These are phyloP conservation scores for Solanum raphanifolium DNA, from an alignment of 257 asterid species.

Conservation along the genomic window DNA sequence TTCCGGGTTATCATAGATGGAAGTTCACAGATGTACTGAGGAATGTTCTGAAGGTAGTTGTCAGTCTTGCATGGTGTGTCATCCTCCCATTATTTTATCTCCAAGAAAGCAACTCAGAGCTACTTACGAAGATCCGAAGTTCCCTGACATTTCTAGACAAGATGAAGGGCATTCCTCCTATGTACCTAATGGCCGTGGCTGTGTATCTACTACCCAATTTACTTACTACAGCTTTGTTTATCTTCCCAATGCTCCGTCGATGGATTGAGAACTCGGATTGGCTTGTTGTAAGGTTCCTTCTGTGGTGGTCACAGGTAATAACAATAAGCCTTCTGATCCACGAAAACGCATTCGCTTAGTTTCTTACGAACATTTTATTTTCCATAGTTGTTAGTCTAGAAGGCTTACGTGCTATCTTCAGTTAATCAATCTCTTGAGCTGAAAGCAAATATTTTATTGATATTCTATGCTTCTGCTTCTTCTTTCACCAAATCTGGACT, in stretches of 20 bases:
- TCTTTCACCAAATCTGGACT: background rate
- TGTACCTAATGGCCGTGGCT: constrained; percentile 69
- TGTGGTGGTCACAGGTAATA: constrained; percentile 98
- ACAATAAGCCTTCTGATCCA: background rate
- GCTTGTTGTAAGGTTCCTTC: constrained; percentile 74
- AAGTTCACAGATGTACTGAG: constrained; percentile 65
- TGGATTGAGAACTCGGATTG: constrained; percentile 95
- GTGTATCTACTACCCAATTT: constrained; percentile 74
- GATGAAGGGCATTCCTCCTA: constrained; percentile 78
- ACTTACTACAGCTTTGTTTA: constrained; percentile 56
- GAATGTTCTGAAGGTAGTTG: constrained; percentile 62
- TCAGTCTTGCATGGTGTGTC: constrained; percentile 78
- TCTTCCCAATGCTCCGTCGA: constrained; percentile 91
- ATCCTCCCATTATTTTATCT: constrained; percentile 65
- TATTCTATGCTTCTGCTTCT: background rate
- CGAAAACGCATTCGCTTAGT: background rate
- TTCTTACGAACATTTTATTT: background rate
- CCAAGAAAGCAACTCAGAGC: constrained; percentile 37
- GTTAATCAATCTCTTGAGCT: background rate
- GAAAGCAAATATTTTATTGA: background rate
- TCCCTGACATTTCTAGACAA: constrained; percentile 52
- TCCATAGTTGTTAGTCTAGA: background rate
- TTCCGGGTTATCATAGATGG: constrained; percentile 93
- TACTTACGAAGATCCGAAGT: constrained; percentile 26
- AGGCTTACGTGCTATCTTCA: background rate